Evolutionary conservation across 129 eudicot species (phyloP).

Genomic region (Oenanthe sinensis): DNA sequence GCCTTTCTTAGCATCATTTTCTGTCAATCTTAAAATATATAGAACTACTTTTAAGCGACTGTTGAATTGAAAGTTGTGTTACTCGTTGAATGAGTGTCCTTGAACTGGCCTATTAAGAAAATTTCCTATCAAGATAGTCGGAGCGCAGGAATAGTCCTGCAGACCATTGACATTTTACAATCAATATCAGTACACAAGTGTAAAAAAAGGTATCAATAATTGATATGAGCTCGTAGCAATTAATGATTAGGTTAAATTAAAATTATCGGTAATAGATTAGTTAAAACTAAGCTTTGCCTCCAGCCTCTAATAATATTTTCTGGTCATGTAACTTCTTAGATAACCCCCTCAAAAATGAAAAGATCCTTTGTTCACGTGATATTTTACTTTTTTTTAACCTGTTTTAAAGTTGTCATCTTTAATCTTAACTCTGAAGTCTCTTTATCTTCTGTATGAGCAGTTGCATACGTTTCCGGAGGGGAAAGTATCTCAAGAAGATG

Average conservation of each 20-base stretch:
- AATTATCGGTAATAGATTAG: background rate
- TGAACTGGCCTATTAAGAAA: background rate
- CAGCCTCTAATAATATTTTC: background rate
- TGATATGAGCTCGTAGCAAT: background rate
- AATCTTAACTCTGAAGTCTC: constrained; percentile 1
- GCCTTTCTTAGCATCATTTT: background rate
- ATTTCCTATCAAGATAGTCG: background rate
- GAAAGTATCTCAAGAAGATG: constrained; percentile 81
- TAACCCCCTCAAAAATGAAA: background rate
- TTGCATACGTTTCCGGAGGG: constrained; percentile 93
- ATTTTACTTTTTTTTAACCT: background rate
- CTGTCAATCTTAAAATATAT: background rate
- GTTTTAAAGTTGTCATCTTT: background rate
- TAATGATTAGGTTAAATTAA: background rate
- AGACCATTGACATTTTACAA: background rate
- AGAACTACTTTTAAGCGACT: background rate
- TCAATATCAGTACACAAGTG: background rate
- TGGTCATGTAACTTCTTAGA: background rate
- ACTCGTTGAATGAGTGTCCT: no score
- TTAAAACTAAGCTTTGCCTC: background rate
- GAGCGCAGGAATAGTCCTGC: background rate
- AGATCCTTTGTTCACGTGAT: background rate
- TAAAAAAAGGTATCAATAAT: background rate
- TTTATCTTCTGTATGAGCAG: constrained; percentile 29
- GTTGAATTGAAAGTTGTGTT: background rate